These are phyloP conservation scores for Trichoderma afroharzianum DNA, from an alignment of 2,329 filamentous ascomycete species.

Conservation along the genomic window DNA sequence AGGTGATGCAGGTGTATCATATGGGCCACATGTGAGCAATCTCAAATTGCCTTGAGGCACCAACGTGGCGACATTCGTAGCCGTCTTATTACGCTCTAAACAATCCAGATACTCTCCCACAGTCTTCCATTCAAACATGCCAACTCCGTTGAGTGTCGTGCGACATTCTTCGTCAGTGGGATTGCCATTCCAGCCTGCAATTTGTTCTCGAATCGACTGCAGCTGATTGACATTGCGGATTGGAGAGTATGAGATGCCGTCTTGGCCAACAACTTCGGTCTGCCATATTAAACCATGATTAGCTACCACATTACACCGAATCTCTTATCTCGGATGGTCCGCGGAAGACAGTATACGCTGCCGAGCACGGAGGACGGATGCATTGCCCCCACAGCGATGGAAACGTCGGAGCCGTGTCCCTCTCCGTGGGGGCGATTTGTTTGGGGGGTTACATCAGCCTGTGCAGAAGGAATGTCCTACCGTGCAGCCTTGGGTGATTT, in stretches of 20 bases:
- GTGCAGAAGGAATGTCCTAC: conserved; percentile 17
- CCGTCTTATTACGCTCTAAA: conserved; percentile 22
- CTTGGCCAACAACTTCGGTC: conserved; percentile 26
- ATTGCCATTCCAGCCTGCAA: conserved; percentile 27
- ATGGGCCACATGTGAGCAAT: conserved; percentile 24
- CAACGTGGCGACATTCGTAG: conserved; percentile 25
- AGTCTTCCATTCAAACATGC: conserved; percentile 24
- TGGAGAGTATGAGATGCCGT: conserved; percentile 25
- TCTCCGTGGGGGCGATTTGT: background rate
- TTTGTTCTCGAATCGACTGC: conserved; percentile 23
- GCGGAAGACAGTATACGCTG: background rate
- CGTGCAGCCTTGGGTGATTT: conserved; percentile 26
- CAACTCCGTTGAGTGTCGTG: conserved; percentile 17
- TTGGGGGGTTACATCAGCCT: conserved; percentile 1
- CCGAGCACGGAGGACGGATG: background rate
- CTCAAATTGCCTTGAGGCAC: conserved; percentile 26
- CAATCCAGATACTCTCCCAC: conserved; percentile 25
- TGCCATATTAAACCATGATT: background rate
- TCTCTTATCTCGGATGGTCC: background rate
- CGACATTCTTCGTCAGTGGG: conserved; percentile 24
- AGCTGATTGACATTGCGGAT: conserved; percentile 21
- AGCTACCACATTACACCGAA: background rate
- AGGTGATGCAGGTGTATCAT: conserved; percentile 21
- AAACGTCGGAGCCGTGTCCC: background rate
- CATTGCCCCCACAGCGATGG: background rate